These are phyloP conservation scores for Marasmius oreades DNA, from an alignment of 1,284 basidiomycete species.

Conservation along the genomic window DNA sequence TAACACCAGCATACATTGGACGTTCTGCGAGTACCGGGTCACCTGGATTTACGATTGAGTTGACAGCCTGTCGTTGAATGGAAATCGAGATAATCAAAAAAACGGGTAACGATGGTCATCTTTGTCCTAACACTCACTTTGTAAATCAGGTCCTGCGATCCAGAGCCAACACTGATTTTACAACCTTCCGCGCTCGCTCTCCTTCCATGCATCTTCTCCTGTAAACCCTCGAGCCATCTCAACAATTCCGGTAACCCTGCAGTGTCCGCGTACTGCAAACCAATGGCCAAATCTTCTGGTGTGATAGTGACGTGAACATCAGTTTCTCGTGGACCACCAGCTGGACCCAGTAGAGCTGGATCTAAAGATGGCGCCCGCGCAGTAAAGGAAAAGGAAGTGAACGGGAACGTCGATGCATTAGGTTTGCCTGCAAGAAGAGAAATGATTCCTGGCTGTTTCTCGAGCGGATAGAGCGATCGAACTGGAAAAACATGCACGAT, in stretches of 20 bases:
- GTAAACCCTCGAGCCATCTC: slow-evolving; percentile 47
- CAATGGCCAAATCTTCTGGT: slow-evolving; percentile 41
- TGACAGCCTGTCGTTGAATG: slow-evolving; percentile 9
- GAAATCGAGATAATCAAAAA: neutral
- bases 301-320: slow-evolving; percentile 31
- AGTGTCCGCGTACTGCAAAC: slow-evolving; percentile 59
- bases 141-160: slow-evolving; percentile 67
- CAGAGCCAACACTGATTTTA: slow-evolving; percentile 58
- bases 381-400: slow-evolving; percentile 42
- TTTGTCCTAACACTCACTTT: slow-evolving; percentile 37
- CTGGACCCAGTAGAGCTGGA: slow-evolving; percentile 22
- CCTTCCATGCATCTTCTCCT: slow-evolving; percentile 43
- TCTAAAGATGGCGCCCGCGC: slow-evolving; percentile 25
- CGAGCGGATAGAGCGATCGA: slow-evolving; percentile 50
- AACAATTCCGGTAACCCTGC: slow-evolving; percentile 48
- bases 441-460: slow-evolving; percentile 57
- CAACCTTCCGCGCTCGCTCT: slow-evolving; percentile 42
- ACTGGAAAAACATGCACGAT: slow-evolving; percentile 9
- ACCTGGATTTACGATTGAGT: slow-evolving; percentile 53
- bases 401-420: slow-evolving; percentile 69
- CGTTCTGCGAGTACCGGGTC: slow-evolving; percentile 66
- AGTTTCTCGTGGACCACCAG: neutral
- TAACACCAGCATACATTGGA: slow-evolving; percentile 60
- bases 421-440: slow-evolving; percentile 65
- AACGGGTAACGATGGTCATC: too few species aligned